Base-by-base conservation (phyloP, 2,329 filamentous ascomycete genomes). In the Aspergillus arachidicola region DNA sequence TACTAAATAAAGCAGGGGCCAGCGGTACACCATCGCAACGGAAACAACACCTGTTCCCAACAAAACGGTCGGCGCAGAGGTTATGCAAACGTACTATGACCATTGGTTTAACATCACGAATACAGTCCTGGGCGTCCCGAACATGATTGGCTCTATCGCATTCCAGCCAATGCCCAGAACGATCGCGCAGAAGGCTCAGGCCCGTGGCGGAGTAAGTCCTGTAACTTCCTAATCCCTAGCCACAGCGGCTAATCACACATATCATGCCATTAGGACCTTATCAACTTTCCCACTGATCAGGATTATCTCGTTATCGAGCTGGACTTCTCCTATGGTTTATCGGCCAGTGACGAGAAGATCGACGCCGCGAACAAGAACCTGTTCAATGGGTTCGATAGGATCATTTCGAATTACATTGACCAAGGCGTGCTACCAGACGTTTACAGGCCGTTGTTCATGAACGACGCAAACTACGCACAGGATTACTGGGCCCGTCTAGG, bases 401-500 rank as follows among this genome's bases (percentile, higher is more conserved):
- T 75, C 2, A 71, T 80, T 9, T 69, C 74, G 21, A 69, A 73
- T 36, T 79, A 73, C 58, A 75, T 76, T 45, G 63, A 74, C 7
- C 60, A 73, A 11, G 78, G 76, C 12, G 68, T 72, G 5, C 69
- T 81, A 21, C 76, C 79, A 0, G 73, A 80, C 32, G 77, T 75
- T 6, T 80, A 82, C 61, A 69, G 78, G 16, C 81, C 81, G 9
- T 68, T 83, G 6, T 83, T 83, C 67, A 81, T 82, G 76, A 83
- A 82, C 60, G 81, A 83, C 54, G 75, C 74, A 11, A 79, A 82
- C 68, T 76, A 73, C 60, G 69, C 75, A 36, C 80, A 83, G 71
- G 78, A 82, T 58, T 83, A 79, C 68, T 82, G 77, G 74, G 75
- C 75, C 7, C 74, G 78, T 7, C 73, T 81, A 51, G 65, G 72